phyloP scores from a whole-genome alignment of 2,329 filamentous ascomycete genomes.

The Lizonia empirigonia region DNA sequence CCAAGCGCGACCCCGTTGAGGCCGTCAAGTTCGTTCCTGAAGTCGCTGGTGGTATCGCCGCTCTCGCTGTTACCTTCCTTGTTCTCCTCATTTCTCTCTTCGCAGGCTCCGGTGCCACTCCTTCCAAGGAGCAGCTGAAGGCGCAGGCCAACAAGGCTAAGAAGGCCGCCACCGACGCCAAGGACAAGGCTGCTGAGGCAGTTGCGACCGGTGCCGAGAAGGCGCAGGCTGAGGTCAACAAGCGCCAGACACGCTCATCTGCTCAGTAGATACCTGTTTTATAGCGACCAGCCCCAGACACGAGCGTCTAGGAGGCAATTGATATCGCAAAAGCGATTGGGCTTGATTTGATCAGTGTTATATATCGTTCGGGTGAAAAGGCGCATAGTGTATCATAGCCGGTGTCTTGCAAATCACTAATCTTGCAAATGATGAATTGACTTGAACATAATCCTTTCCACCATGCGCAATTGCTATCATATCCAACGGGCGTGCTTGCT shows the following conservation, averaged over 20 bases:
- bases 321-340: constrained; percentile 20
- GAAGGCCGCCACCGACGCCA: constrained; percentile 67
- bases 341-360: constrained; percentile 29
- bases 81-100: constrained; percentile 72
- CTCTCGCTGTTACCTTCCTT: constrained; percentile 71
- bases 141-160: constrained; percentile 78
- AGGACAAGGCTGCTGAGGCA: constrained; percentile 73
- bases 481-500: background rate
- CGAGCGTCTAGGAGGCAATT: constrained; percentile 21
- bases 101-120: constrained; percentile 65
- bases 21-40: constrained; percentile 91
- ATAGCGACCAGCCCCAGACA: constrained; percentile 18
- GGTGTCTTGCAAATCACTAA: constrained; percentile 27
- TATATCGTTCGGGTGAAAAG: constrained; percentile 34
- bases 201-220: constrained; percentile 69
- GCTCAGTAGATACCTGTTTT: constrained; percentile 34
- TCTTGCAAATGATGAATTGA: constrained; percentile 21
- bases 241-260: constrained; percentile 59
- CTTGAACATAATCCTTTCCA: constrained; percentile 9
- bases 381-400: constrained; percentile 41
- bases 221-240: constrained; percentile 72
- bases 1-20: constrained; percentile 79
- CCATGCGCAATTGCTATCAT: constrained; percentile 1
- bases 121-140: constrained; percentile 70
- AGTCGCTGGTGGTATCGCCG: constrained; percentile 79